phyloP scores from a whole-genome alignment of 495 filamentous ascomycete genomes.

The Penicillium parvum region DNA sequence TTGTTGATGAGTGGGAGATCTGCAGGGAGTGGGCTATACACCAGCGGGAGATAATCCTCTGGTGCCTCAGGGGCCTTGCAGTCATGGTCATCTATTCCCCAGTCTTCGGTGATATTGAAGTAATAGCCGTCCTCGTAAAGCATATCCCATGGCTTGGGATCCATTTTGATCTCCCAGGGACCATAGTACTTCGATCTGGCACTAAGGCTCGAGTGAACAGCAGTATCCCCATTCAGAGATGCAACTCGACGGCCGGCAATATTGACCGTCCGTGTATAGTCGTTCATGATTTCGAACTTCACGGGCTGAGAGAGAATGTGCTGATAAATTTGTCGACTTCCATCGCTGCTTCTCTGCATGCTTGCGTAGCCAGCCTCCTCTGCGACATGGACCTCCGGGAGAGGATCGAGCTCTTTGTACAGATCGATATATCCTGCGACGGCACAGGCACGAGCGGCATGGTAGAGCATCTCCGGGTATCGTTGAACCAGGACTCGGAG shows the following conservation, averaged over 20 bases:
- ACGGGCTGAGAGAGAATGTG: slow-evolving; percentile 21
- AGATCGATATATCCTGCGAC: slow-evolving; percentile 24
- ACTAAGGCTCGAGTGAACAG: slow-evolving; percentile 15
- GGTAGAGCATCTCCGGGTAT: slow-evolving; percentile 16
- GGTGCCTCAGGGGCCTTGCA: slow-evolving; percentile 4
- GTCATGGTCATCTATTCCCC: slow-evolving; percentile 20
- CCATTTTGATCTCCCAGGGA: slow-evolving; percentile 1
- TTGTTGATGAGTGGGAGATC: slow-evolving; percentile 27
- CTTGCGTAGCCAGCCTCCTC: slow-evolving; percentile 25
- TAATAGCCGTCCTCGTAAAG: slow-evolving; percentile 11
- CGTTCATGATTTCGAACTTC: slow-evolving; percentile 23
- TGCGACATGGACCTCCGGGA: slow-evolving; percentile 23
- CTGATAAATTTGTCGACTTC: slow-evolving; percentile 21
- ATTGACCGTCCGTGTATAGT: slow-evolving; percentile 23
- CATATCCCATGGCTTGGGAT: slow-evolving; percentile 6
- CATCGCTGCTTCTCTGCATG: slow-evolving; percentile 8
- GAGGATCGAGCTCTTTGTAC: slow-evolving; percentile 25
- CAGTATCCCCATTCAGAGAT: slow-evolving; percentile 30
- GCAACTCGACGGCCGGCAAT: slow-evolving; percentile 12
- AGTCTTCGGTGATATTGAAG: slow-evolving; percentile 16
- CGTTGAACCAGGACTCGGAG: slow-evolving; percentile 19
- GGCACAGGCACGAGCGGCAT: slow-evolving; percentile 28
- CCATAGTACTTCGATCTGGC: not conserved
- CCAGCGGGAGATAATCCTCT: slow-evolving; percentile 5
- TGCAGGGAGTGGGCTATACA: slow-evolving; percentile 21